Percentiles rank a stretch among this genome's conserved stretches.
phyloP scores from a whole-genome alignment of 352 stramenopile genomes.

The Globisporangium rhizosaccharum region DNA sequence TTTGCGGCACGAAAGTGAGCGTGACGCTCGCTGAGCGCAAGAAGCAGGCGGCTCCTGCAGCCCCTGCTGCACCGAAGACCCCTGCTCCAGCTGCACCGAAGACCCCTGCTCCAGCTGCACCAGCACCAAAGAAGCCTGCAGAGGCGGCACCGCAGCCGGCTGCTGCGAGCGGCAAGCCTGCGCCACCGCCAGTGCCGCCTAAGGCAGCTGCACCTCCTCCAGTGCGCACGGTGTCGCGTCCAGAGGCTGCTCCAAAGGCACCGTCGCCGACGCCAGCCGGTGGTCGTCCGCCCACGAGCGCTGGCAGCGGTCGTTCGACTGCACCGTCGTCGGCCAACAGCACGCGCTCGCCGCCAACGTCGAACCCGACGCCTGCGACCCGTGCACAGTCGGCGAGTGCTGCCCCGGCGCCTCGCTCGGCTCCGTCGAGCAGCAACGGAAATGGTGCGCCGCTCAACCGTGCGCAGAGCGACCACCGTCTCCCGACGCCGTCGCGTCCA shows the following conservation, averaged over 20 bases:
- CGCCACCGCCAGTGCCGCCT: background rate
- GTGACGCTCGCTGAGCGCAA: constrained; percentile 56
- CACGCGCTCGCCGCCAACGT: constrained; percentile 22
- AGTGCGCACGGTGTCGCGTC: constrained; percentile 8
- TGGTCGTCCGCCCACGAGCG: constrained; percentile 2
- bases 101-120: constrained; percentile 1
- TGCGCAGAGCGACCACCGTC: constrained; percentile 14
- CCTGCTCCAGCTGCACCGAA: constrained; percentile 2
- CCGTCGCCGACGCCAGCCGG: constrained; percentile 15
- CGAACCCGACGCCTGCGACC: background rate
- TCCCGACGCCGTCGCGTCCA: background rate
- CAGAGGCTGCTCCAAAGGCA: constrained; percentile 4
- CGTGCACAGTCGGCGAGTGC: background rate
- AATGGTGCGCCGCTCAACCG: constrained; percentile 5
- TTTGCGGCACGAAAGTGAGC: constrained; percentile 81
- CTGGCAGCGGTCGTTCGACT: background rate
- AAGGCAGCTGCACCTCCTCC: background rate
- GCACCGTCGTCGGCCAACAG: constrained; percentile 18
- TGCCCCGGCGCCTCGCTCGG: constrained; percentile 16
- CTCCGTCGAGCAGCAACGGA: constrained; percentile 2
- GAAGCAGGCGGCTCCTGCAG: constrained; percentile 15
- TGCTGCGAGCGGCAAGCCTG: constrained; percentile 13
- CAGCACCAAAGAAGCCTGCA: constrained; percentile 7
- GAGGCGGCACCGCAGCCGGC: constrained; percentile 15
- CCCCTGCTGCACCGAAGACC: constrained; percentile 11